Percentiles rank a stretch among this genome's conserved stretches.
phyloP scores from a whole-genome alignment of 2,329 filamentous ascomycete genomes.

The Pseudogymnoascus sp. region DNA sequence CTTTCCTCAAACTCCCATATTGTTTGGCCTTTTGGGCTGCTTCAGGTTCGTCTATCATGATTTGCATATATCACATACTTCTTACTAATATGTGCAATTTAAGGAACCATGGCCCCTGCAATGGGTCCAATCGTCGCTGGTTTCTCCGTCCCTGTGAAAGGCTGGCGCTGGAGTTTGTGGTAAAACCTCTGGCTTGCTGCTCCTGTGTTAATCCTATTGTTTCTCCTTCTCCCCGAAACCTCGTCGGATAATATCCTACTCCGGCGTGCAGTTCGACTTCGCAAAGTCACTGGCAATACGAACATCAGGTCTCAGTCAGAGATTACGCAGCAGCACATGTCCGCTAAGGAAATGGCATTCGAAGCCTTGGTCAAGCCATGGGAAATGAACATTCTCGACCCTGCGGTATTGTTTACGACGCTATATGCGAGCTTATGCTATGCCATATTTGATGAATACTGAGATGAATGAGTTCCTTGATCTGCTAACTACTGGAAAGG shows the following conservation, averaged over 20 bases:
- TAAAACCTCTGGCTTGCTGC: conserved; percentile 55
- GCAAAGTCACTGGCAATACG: conserved; percentile 48
- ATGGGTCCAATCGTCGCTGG: conserved; percentile 55
- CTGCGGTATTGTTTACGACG: conserved; percentile 55
- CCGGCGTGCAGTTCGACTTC: conserved; percentile 49
- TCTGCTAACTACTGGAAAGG: too few species aligned
- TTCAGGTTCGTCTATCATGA: conserved; percentile 17
- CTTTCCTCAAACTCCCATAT: conserved; percentile 48
- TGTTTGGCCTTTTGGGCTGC: conserved; percentile 52
- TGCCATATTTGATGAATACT: conserved; percentile 54
- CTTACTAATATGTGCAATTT: too few species aligned
- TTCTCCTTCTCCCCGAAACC: conserved; percentile 59
- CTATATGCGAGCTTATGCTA: conserved; percentile 56
- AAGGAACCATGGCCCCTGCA: conserved; percentile 39
- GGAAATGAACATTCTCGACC: conserved; percentile 53
- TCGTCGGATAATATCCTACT: conserved; percentile 51
- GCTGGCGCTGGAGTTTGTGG: conserved; percentile 59
- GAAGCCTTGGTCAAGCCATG: conserved; percentile 55
- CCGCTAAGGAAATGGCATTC: conserved; percentile 37
- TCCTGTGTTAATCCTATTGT: conserved; percentile 50
- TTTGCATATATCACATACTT: too few species aligned
- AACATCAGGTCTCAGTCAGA: conserved; percentile 56
- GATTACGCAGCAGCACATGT: conserved; percentile 50
- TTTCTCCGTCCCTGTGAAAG: conserved; percentile 48
- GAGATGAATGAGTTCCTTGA: too few species aligned